Base-by-base conservation (phyloP, 306 rosid genomes). In the Herpetospermum pedunculosum region DNA sequence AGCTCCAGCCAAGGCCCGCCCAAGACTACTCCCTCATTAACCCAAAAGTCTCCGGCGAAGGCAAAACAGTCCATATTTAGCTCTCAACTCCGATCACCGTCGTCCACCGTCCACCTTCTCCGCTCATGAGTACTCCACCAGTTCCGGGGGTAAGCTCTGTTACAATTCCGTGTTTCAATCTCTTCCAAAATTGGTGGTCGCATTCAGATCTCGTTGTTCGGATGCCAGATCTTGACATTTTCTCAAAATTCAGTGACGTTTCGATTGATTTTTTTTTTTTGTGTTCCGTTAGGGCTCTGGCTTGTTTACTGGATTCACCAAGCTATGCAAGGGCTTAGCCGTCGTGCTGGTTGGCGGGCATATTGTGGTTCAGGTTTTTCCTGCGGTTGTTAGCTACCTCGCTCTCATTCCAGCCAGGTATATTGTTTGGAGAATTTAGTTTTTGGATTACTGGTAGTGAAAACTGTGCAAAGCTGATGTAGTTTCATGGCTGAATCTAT, bases 341-440 rank as follows among this genome's bases (percentile, higher is more conserved):
- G 84, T 84, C 18, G 76, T 90, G 4, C 92, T 92, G 16, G 53
- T 92, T n/a, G 80, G 81, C 38, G 86, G 88, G 14, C 92, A 92
- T 92, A 77, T 88, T 80, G 71, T 88, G 18, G 71, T 92, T 76
- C 88, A 84, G 77, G 41, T 90, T 69, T 83, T 90, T 78, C 98
- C 96, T 68, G 77, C 74, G 8, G 84, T 85, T 40, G 49, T 88
- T 73, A 9, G 76, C 46, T 92, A 90, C 74, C 85, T 92, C 49
- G 95, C 98, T 38, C 98, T 92, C 79, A 90, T 92, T 82, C 98
- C 98, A 75, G 91, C 98, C 82, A 88, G 89, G 96, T 87, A 77
- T 25, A 4, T 12, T 35, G 29, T 65, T 35, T 30, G 21, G 16
- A 1, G 72, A 63, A 4, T 13, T 23, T 26, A 49, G 18, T 18